Evolutionary conservation across 768 basidiomycete genomes (phyloP).

Genomic region (Lactarius pseudohatsudake): DNA sequence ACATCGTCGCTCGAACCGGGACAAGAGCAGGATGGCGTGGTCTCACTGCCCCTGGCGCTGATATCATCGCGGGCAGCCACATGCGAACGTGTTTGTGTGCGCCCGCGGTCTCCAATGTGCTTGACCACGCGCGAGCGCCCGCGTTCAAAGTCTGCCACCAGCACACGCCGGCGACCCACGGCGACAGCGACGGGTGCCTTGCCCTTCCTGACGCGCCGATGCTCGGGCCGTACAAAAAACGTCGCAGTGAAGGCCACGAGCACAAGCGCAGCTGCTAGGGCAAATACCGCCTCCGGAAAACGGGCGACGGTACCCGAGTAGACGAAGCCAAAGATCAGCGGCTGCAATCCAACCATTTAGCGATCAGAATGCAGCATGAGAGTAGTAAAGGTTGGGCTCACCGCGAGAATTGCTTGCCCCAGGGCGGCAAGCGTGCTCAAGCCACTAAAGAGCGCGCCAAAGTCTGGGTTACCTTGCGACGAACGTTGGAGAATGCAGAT

Average conservation of each 20-base stretch:
- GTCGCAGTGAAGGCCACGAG: conserved; percentile 49
- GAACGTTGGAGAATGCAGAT: conserved; percentile 54
- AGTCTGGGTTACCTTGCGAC: conserved; percentile 38
- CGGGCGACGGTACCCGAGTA: conserved; percentile 63
- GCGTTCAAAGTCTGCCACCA: conserved; percentile 23
- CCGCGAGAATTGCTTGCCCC: conserved; percentile 59
- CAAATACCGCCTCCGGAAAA: conserved; percentile 71
- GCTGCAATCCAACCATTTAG: conserved; percentile 44
- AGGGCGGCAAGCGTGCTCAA: conserved; percentile 66
- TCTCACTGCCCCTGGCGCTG: background rate
- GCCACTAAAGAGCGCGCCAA: conserved; percentile 68
- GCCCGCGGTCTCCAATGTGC: conserved; percentile 27
- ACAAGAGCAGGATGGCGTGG: background rate
- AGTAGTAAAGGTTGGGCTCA: conserved; percentile 33
- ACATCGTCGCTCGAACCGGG: background rate
- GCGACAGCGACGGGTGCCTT: conserved; percentile 19
- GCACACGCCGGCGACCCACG: conserved; percentile 1
- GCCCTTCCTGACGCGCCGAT: conserved; percentile 18
- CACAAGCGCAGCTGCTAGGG: conserved; percentile 55
- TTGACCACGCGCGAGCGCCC: conserved; percentile 29
- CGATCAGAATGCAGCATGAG: background rate
- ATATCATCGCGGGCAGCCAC: background rate
- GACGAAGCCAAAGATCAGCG: conserved; percentile 63
- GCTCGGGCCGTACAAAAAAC: conserved; percentile 41
- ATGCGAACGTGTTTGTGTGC: background rate